These are phyloP conservation scores for Alternaria atra DNA, from an alignment of 2,329 filamentous ascomycete genomes.

Conservation along the genomic window DNA sequence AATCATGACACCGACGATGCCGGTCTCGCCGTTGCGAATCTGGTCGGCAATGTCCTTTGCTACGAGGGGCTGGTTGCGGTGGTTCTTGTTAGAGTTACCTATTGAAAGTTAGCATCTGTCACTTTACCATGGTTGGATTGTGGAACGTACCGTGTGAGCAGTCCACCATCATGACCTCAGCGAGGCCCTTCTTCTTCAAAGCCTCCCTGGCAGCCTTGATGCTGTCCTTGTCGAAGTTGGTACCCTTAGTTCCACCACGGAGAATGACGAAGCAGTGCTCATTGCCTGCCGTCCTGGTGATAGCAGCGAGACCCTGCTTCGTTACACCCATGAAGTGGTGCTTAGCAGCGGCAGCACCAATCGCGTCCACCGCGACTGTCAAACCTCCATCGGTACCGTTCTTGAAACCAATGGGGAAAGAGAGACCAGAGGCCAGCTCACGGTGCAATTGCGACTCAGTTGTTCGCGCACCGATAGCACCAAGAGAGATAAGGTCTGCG, in stretches of 20 bases:
- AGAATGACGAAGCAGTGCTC: slow-evolving; percentile 98
- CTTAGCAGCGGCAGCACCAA: slow-evolving; percentile 78
- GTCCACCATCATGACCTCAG: slow-evolving; percentile 94
- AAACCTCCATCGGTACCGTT: slow-evolving; percentile 96
- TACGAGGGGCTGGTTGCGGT: slow-evolving; percentile 96
- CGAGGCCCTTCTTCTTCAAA: slow-evolving; percentile 82
- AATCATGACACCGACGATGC: slow-evolving; percentile 97
- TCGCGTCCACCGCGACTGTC: slow-evolving; percentile 92
- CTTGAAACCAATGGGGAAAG: slow-evolving; percentile 99
- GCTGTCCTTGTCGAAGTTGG: slow-evolving; percentile 90
- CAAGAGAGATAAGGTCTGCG: slow-evolving; percentile 92
- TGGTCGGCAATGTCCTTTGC: slow-evolving; percentile 84
- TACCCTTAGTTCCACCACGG: slow-evolving; percentile 87
- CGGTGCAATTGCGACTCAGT: slow-evolving; percentile 97
- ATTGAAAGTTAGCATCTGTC: background rate
- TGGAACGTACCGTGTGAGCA: slow-evolving; percentile 85
- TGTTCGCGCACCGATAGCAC: slow-evolving; percentile 93
- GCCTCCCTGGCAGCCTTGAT: slow-evolving; percentile 81
- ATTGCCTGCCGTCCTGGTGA: slow-evolving; percentile 91
- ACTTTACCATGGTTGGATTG: background rate
- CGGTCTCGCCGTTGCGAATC: slow-evolving; percentile 83
- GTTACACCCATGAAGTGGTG: slow-evolving; percentile 99
- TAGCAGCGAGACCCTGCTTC: slow-evolving; percentile 94
- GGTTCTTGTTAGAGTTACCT: slow-evolving; percentile 98
- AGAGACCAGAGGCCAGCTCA: slow-evolving; percentile 92